Evolutionary conservation across 805 yeast species (phyloP), one percentile per base, ranked within the genome.

Genomic region (Clavispora fructus): DNA sequence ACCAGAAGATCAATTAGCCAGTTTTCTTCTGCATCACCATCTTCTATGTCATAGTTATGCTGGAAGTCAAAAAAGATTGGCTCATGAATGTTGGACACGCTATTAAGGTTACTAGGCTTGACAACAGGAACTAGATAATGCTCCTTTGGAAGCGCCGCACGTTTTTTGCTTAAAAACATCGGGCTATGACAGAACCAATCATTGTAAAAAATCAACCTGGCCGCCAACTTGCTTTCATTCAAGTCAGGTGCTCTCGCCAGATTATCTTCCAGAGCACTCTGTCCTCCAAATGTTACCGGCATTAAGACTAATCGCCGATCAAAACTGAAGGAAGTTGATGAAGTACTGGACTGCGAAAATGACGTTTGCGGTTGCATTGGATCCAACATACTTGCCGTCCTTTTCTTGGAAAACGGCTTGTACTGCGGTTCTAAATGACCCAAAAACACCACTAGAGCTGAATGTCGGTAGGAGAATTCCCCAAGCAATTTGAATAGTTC

Each of bases 341-440:
- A 17, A 3, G n/a, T 3, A 8, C 37, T 33, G 6, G 37, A 33
- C 12, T 29, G 35, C 4, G 43, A 41, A 35, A 41, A 27, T 4
- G 28, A 23, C 4, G 23, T 12, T 28, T 17, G 26, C 30, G 33
- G 27, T 14, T 37, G 39, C 11, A 23, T 17, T 4, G 37, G n/a
- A 11, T 39, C 41, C 41, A 39, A 23, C 7, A n/a, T 4, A n/a
- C 4, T 6, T 6, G n/a, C n/a, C 1, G 23, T 13, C 7, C 47
- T 41, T 14, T 7, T 33, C 23, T 25, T 26, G 7, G 43, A 1
- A 16, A 33, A 27, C 23, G 23, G 47, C 29, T 39, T 40, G 47
- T 56, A 69, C 30, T 55, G 56, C 6, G 67, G 60, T 41, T 61
- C 68, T 43, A 71, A 48, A 27, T 55, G 59, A 3, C 75, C 74